Evolutionary conservation across 768 basidiomycete species (phyloP), one percentile per base, ranked within the genome.

Genomic region (Leucosporidium creatinivorum): DNA sequence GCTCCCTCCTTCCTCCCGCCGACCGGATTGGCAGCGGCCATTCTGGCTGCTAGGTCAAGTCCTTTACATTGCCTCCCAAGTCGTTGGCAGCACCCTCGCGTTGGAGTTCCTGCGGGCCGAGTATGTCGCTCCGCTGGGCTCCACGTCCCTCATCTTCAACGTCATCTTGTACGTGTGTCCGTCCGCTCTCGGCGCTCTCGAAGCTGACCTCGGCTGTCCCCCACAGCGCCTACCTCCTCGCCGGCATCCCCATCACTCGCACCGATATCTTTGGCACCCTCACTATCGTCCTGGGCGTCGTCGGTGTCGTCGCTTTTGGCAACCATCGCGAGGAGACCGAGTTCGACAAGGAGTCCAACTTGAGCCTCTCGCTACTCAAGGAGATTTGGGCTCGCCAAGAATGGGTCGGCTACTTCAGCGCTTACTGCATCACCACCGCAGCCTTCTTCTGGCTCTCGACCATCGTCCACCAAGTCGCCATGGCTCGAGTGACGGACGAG

Each of bases 81-180:
- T 93, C 75, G 86, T 92, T 74, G 90, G 91, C 47, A 89, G 87
- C 76, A 92, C 90, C 0, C 82, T 92, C 25, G 91, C 91, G 1
- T 82, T 93, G 44, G 86, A 89, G 77, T 92, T 90, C 76, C 88
- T 93, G 83, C 86, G 91, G 68, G 91, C 90, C 7, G 90, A 94
- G 85, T 97, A 96, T 77, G 93, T 98, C 64, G 94, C 94, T 2
- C 93, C 93, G 3, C 83, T 98, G 6, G 93, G 94, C 19, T 91
- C 91, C 0, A 89, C 91, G 17, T 89, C 91, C 18, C 85, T 98
- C 69, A 86, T 98, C 64, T 97, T 98, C 81, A 98, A 98, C 78
- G 93, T 96, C 77, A 81, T 96, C 48, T 69, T 69, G 58, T 58
- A 15, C 7, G 58, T 36, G n/a, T n/a, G n/a, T n/a, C n/a, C n/a